These are phyloP conservation scores for Guadua angustifolia DNA, from an alignment of 176 grass and related monocot species.

Conservation along the genomic window DNA sequence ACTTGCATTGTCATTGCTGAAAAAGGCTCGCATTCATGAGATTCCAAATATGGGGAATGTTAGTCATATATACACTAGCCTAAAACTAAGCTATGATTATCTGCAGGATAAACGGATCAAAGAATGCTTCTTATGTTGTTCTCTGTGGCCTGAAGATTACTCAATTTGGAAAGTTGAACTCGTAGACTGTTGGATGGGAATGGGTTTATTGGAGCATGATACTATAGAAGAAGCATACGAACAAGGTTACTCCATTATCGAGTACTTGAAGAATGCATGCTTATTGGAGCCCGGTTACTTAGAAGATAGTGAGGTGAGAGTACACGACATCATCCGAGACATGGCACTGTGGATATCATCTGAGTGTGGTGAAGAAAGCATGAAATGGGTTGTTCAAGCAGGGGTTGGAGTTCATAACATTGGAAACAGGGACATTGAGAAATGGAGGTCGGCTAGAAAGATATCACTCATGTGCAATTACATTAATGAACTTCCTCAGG, in stretches of 20 bases:
- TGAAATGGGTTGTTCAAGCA: conserved; percentile 43
- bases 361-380: conserved; percentile 1
- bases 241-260: conserved; percentile 51
- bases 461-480: conserved; percentile 55
- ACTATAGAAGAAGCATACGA: conserved; percentile 40
- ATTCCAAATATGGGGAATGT: conserved; percentile 51
- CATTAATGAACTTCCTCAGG: conserved; percentile 41
- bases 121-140: conserved; percentile 55
- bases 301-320: conserved; percentile 22
- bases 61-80: conserved; percentile 19
- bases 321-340: conserved; percentile 54
- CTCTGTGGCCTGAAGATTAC: conserved; percentile 55
- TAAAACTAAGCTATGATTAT: conserved; percentile 51
- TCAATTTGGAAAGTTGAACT: conserved; percentile 53
- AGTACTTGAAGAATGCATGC: conserved; percentile 53
- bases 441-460: conserved; percentile 43
- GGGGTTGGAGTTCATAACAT: conserved; percentile 27
- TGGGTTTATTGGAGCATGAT: conserved; percentile 48
- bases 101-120: conserved; percentile 46
- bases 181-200: conserved; percentile 55
- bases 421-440: conserved; percentile 24
- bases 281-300: conserved; percentile 45
- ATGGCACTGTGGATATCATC: conserved; percentile 56
- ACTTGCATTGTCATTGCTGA: conserved; percentile 44
- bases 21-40: conserved; percentile 40